These are phyloP conservation scores for Penicillium tannophilum DNA, from an alignment of 495 filamentous ascomycete species.

Conservation along the genomic window DNA sequence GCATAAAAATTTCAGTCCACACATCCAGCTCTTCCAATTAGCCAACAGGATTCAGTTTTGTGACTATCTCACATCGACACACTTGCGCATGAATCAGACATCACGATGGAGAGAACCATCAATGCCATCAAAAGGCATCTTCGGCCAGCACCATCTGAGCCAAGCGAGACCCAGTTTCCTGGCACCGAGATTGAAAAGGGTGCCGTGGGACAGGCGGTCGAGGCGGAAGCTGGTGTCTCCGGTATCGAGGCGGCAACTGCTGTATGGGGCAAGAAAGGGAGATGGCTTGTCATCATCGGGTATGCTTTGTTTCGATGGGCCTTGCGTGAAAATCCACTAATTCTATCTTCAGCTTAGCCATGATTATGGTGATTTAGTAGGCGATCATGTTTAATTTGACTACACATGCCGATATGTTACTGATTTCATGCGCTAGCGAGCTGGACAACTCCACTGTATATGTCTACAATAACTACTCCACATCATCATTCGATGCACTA, in stretches of 20 bases:
- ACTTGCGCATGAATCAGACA: too few species aligned
- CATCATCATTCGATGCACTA: constrained; percentile 45
- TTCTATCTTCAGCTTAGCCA: constrained; percentile 26
- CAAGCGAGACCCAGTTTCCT: background rate
- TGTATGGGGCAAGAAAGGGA: constrained; percentile 45
- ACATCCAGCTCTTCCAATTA: too few species aligned
- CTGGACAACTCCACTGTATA: constrained; percentile 51
- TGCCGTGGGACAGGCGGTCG: background rate
- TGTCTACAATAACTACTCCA: constrained; percentile 49
- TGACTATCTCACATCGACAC: too few species aligned
- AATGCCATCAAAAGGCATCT: background rate
- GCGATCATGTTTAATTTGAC: too few species aligned
- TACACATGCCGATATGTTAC: background rate
- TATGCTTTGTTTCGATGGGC: constrained; percentile 19
- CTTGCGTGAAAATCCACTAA: constrained; percentile 10
- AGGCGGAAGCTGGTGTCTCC: constrained; percentile 6
- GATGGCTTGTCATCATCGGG: constrained; percentile 46
- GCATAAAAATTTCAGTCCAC: too few species aligned
- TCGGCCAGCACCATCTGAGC: background rate
- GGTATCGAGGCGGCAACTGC: constrained; percentile 9
- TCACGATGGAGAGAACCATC: background rate
- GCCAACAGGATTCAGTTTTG: too few species aligned
- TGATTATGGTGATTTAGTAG: constrained; percentile 54
- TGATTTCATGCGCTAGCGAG: constrained; percentile 27
- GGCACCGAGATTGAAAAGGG: constrained; percentile 2